Evolutionary conservation across 2,329 filamentous ascomycete genomes (phyloP).

Genomic region (Thielaviopsis musarum): DNA sequence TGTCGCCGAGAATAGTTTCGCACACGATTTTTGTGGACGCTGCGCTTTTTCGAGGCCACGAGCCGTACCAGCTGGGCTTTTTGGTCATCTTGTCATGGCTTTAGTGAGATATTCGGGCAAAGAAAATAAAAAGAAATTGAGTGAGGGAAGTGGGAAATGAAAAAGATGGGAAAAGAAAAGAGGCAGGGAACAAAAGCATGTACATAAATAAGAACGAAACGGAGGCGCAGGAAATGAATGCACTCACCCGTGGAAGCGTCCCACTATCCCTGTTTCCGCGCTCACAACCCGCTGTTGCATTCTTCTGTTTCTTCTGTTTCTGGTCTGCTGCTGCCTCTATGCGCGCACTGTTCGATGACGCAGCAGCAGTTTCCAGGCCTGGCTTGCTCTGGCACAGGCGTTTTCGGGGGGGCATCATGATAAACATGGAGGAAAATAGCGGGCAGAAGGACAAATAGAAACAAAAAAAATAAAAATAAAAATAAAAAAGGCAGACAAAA

Average conservation of each 20-base stretch:
- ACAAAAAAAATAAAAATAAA: neutral
- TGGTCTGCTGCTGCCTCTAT: neutral
- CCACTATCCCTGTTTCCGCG: neutral
- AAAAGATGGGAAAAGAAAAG: too few relatives aligned
- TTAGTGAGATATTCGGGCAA: neutral
- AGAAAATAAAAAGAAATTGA: neutral
- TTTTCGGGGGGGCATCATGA: slow-evolving; percentile 26
- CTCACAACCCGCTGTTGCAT: neutral
- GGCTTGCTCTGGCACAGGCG: slow-evolving; percentile 21
- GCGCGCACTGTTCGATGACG: neutral
- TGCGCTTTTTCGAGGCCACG: slow-evolving; percentile 42
- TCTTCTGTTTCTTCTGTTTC: neutral
- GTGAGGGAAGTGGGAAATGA: neutral
- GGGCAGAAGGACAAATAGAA: neutral
- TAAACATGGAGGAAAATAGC: neutral
- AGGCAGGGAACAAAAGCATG: too few relatives aligned
- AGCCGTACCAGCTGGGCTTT: slow-evolving; percentile 44
- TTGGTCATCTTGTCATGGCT: slow-evolving; percentile 28
- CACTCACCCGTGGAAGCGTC: neutral
- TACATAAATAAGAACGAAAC: neutral
- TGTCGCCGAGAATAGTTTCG: slow-evolving; percentile 44
- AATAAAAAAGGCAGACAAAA: neutral
- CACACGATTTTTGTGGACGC: slow-evolving; percentile 43
- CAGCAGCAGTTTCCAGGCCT: slow-evolving; percentile 13
- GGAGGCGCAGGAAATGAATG: neutral